A percentile compares a stretch with the other conserved stretches of the same genome.
Evolutionary conservation across 1,284 basidiomycete genomes (phyloP).

Genomic region (Takashimella tepidaria): DNA sequence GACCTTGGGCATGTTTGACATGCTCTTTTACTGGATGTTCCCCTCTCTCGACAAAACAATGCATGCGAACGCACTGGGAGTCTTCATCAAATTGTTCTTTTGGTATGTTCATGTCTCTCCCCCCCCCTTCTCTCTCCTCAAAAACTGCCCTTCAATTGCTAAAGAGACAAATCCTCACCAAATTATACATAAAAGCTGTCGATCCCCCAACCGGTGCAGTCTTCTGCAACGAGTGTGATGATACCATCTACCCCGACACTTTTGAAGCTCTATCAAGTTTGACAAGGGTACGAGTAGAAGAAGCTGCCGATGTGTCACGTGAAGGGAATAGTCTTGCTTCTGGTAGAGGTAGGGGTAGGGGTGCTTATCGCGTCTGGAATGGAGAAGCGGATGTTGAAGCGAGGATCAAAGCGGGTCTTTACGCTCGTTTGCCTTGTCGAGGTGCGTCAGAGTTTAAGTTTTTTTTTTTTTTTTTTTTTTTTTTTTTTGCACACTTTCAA

Average conservation of each 20-base stretch:
- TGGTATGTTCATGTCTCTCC: constrained; percentile 54
- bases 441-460: constrained; percentile 20
- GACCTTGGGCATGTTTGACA: constrained; percentile 75
- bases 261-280: constrained; percentile 50
- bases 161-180: background rate
- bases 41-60: constrained; percentile 49
- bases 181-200: constrained; percentile 49
- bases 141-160: too few species aligned
- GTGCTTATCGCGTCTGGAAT: constrained; percentile 32
- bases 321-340: constrained; percentile 52
- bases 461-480: too few species aligned
- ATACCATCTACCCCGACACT: constrained; percentile 55
- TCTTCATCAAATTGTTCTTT: constrained; percentile 53
- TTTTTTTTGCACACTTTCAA: too few species aligned
- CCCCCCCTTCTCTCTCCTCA: too few species aligned
- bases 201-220: constrained; percentile 58
- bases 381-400: constrained; percentile 2
- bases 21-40: constrained; percentile 70
- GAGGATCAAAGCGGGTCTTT: constrained; percentile 1
- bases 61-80: constrained; percentile 29
- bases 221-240: constrained; percentile 58
- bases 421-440: constrained; percentile 17
- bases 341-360: constrained; percentile 33
- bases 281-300: constrained; percentile 52
- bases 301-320: constrained; percentile 54